Percentiles rank a stretch among this genome's conserved stretches.
These are phyloP conservation scores for Gnaphalium uliginosum DNA, from an alignment of 129 eudicot species.

Conservation along the genomic window DNA sequence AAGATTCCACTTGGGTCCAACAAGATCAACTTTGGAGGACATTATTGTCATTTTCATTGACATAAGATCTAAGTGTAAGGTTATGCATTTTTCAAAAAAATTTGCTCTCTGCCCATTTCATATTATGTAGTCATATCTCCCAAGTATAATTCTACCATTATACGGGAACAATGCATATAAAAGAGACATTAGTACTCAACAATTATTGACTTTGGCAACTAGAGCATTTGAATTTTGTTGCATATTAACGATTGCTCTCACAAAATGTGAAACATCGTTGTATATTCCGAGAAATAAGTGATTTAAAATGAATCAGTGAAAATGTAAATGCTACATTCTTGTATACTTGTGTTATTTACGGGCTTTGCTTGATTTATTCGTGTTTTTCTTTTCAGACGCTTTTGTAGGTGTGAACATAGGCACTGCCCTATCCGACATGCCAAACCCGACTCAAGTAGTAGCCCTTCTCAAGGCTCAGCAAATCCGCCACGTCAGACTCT, in stretches of 20 bases:
- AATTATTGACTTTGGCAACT: background rate
- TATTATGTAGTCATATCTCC: too few species aligned
- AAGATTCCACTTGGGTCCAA: conserved; percentile 40
- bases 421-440: conserved; percentile 65
- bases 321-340: background rate
- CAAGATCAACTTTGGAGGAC: conserved; percentile 24
- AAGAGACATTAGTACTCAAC: background rate
- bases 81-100: conserved; percentile 4
- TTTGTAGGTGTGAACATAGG: conserved; percentile 71
- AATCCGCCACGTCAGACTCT: conserved; percentile 59
- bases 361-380: background rate
- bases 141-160: too few species aligned
- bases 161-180: background rate
- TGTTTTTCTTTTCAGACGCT: conserved; percentile 42
- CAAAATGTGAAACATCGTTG: background rate
- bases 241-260: background rate
- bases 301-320: too few species aligned
- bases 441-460: conserved; percentile 67
- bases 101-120: background rate
- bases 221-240: background rate
- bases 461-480: conserved; percentile 80
- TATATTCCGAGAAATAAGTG: background rate
- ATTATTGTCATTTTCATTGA: conserved; percentile 22
- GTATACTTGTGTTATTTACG: background rate
- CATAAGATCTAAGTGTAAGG: conserved; percentile 20